These are phyloP conservation scores for Aspergillus sparsus DNA, from an alignment of 495 filamentous ascomycete species.

Conservation along the genomic window DNA sequence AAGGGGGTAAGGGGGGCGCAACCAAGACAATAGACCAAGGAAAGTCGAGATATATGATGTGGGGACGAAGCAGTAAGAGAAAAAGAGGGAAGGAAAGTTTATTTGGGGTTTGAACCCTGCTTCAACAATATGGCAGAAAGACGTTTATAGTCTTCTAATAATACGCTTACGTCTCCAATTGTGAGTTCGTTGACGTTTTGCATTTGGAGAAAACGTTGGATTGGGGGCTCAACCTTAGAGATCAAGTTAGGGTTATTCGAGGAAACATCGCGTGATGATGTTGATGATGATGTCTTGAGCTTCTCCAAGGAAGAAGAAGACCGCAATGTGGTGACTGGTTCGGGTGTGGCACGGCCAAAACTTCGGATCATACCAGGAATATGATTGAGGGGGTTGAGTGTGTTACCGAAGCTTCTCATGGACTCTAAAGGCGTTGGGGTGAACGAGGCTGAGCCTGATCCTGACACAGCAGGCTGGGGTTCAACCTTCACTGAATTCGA, in stretches of 20 bases:
- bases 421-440: slow-evolving; percentile 67
- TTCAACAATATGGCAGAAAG: slow-evolving; percentile 54
- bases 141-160: slow-evolving; percentile 86
- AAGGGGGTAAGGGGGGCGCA: not conserved
- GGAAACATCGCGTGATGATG: slow-evolving; percentile 27
- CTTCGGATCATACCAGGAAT: slow-evolving; percentile 72
- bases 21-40: slow-evolving; percentile 1
- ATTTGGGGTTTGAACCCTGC: slow-evolving; percentile 36
- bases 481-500: slow-evolving; percentile 32
- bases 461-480: slow-evolving; percentile 24
- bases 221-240: slow-evolving; percentile 66
- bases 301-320: slow-evolving; percentile 36
- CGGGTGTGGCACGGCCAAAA: slow-evolving; percentile 65
- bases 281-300: slow-evolving; percentile 32
- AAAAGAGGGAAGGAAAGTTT: not conserved
- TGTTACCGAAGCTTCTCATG: slow-evolving; percentile 78
- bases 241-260: slow-evolving; percentile 22
- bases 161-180: slow-evolving; percentile 75
- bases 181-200: slow-evolving; percentile 75
- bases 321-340: slow-evolving; percentile 27
- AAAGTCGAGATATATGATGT: not conserved
- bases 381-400: slow-evolving; percentile 81
- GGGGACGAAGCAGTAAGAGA: not conserved
- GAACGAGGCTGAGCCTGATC: slow-evolving; percentile 29
- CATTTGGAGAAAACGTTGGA: slow-evolving; percentile 77